Base-by-base conservation (phyloP, 2,329 filamentous ascomycete species). In the Fusarium pseudonygamai region DNA sequence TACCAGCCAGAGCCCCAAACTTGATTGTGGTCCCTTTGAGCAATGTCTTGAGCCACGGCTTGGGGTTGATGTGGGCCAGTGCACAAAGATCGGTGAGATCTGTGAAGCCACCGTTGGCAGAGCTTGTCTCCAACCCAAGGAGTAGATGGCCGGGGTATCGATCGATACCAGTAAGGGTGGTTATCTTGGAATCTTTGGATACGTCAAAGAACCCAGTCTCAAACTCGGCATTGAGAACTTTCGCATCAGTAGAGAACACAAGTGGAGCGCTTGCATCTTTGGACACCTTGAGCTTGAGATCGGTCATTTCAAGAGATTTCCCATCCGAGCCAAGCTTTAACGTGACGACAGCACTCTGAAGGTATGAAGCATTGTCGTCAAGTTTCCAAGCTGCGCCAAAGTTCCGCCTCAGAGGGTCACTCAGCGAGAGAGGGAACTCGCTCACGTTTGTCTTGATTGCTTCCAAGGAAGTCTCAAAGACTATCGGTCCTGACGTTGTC, bases 21-120 rank as follows among this genome's bases (percentile, higher is more conserved):
- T 12, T 43, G 11, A 56, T 56, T 0, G 1, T 0, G 1, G 52
- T 56, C 0, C 0, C 4, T 20, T 43, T 56, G 0, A 56, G 53
- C 22, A 56, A 6, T 2, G 0, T 43, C 37, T 56, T 56, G 1
- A 56, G 53, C 53, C 53, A 56, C 0, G 37, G 1, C 22, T 43
- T 56, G 1, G 53, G 53, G 1, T 7, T 56, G 1, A 56, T 43
- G 0, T 56, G 6, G 12, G 53, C 53, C 0, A 56, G 26, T 15
- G 28, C 26, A 22, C 53, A 56, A 43, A 56, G 53, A 3, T 56
- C 53, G 2, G 26, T 16, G 0, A 56, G 53, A 24, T 56, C 0
- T 3, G 3, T 0, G 37, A 56, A 43, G 0, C 53, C 53, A 15
- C 53, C 37, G 0, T 43, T 24, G 28, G 53, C 37, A 16, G 53